Evolutionary conservation across 2,329 filamentous ascomycete genomes (phyloP), one percentile per base, ranked within the genome.

Genomic region (Colletotrichum aenigma): DNA sequence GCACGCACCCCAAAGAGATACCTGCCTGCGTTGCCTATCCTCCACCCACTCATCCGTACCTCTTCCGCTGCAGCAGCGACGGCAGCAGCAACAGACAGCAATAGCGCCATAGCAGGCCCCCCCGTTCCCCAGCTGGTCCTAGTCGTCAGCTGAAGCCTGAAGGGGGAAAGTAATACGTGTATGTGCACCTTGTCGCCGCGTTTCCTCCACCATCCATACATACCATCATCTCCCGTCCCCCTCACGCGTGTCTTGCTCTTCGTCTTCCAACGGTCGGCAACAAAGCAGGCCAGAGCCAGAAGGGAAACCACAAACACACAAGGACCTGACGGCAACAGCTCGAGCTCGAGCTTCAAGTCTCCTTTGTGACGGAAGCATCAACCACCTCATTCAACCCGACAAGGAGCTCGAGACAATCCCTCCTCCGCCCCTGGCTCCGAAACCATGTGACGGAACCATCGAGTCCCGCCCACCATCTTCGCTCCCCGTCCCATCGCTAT

Each of bases 381-480:
- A 73, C 38, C 73, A 26, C 43, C 56, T 73, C 73, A 67, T 66
- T 43, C 70, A 66, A 34, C 30, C 66, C 55, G 36, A 68, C 56
- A 65, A 60, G 56, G 71, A 73, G 64, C 70, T 74, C 65, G 58
- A 76, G 58, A 74, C 70, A 66, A 74, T 69, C 48, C 64, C 70
- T 60, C 74, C 56, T 76, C 70, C 55, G 74, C 70, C 65, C 70
- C 74, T 76, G 74, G 70, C 74, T 76, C 58, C 74, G 70, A 76
- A 76, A 76, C 74, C 74, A 76, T 76, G 74, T 76, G 74, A 76
- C 74, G 74, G 74, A 76, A 76, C 74, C 74, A 76, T 76, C 74
- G 64, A 76, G 58, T 74, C 34, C 70, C 69, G 74, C 74, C 70
- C 74, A 76, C 58, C 58, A 68, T 69, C 65, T 74, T 76, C 74